Evolutionary conservation across 208 protist genomes (phyloP).

Genomic region (Crithidia fasciculata): DNA sequence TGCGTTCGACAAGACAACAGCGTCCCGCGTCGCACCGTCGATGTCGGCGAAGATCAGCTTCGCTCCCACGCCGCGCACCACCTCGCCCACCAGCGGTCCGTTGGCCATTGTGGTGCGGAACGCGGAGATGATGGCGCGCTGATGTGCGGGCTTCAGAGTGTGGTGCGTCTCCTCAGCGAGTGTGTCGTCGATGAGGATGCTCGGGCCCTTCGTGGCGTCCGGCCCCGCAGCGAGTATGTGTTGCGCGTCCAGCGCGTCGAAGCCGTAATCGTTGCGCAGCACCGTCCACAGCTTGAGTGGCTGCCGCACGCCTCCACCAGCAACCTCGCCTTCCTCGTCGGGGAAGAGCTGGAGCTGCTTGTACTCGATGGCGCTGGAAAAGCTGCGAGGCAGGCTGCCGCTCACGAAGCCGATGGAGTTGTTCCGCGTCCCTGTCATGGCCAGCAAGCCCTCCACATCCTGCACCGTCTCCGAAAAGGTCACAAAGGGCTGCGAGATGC

Average conservation of each 20-base stretch:
- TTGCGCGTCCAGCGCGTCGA: constrained; percentile 96
- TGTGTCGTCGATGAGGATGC: constrained; percentile 98
- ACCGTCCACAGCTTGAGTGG: constrained; percentile 53
- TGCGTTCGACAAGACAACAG: constrained; percentile 82
- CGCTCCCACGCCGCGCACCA: constrained; percentile 65
- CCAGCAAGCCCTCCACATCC: constrained; percentile 84
- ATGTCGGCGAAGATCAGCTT: constrained; percentile 69
- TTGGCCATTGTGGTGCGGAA: constrained; percentile 77
- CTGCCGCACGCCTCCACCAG: constrained; percentile 16
- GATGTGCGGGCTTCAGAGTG: constrained; percentile 81
- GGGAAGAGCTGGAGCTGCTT: constrained; percentile 58
- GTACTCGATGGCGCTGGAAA: constrained; percentile 60
- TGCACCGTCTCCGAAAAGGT: constrained; percentile 98
- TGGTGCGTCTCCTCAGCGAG: constrained; percentile 66
- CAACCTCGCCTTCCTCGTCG: background rate
- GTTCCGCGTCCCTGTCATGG: constrained; percentile 56
- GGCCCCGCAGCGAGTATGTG: constrained; percentile 95
- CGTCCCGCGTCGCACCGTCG: constrained; percentile 36
- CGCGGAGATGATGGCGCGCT: constrained; percentile 92
- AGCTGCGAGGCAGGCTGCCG: constrained; percentile 41
- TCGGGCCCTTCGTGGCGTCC: constrained; percentile 90
- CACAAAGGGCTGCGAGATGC: constrained; percentile 96
- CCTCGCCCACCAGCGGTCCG: constrained; percentile 98
- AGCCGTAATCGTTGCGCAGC: constrained; percentile 84
- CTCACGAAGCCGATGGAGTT: constrained; percentile 55